These are phyloP conservation scores for Primulina tabacum DNA, from an alignment of 257 asterid genomes.

Conservation along the genomic window DNA sequence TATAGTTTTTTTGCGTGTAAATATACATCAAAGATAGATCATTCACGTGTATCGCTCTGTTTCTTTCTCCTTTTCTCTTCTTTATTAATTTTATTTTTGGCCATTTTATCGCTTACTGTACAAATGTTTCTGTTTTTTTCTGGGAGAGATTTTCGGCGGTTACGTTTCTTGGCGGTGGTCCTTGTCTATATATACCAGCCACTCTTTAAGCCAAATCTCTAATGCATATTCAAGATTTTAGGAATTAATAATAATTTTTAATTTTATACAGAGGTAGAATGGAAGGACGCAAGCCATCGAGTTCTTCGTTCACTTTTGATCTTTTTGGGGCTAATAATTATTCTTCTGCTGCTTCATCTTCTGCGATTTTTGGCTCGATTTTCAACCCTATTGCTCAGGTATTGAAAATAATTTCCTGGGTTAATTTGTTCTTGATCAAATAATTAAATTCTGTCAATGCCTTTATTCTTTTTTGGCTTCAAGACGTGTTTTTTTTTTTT, in stretches of 20 bases:
- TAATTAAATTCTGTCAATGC: conserved; percentile 16
- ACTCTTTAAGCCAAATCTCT: conserved; percentile 17
- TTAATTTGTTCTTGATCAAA: background rate
- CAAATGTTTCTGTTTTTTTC: conserved; percentile 40
- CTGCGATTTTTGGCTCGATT: conserved; percentile 61
- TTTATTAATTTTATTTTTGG: conserved; percentile 5
- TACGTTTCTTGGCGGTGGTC: conserved; percentile 61
- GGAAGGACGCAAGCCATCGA: conserved; percentile 66
- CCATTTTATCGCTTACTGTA: conserved; percentile 32
- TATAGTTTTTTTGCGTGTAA: background rate
- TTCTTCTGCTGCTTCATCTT: conserved; percentile 39
- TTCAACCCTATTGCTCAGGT: conserved; percentile 70
- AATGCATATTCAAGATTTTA: conserved; percentile 23
- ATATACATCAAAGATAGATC: conserved; percentile 26
- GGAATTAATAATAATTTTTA: background rate
- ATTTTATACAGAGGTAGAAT: conserved; percentile 28
- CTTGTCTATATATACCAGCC: conserved; percentile 37
- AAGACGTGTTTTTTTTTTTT: background rate
- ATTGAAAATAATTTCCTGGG: background rate
- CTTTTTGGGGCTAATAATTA: conserved; percentile 76
- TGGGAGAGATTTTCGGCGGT: conserved; percentile 44
- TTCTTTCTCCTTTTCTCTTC: conserved; percentile 21
- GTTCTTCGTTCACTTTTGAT: conserved; percentile 78
- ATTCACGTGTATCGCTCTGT: conserved; percentile 49
- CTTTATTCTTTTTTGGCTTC: too few species aligned